phyloP scores from a whole-genome alignment of 495 filamentous ascomycete species.

The Astrocystis sublimbata region DNA sequence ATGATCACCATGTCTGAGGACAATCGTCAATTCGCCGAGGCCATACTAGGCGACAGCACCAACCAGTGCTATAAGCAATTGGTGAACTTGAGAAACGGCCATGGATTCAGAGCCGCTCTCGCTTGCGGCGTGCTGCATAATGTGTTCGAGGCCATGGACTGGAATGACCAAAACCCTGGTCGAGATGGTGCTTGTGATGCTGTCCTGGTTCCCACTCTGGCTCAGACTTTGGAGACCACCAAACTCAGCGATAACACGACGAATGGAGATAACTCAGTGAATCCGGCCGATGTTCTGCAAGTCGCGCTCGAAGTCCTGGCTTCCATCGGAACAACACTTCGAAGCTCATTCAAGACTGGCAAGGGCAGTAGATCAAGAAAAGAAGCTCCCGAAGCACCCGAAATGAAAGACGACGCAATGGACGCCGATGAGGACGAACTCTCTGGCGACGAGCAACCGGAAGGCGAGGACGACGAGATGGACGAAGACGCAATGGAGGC shows the following conservation, averaged over 20 bases:
- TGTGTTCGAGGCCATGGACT: constrained; percentile 46
- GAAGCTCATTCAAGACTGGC: constrained; percentile 46
- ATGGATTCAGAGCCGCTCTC: constrained; percentile 41
- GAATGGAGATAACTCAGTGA: constrained; percentile 31
- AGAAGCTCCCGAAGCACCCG: constrained; percentile 31
- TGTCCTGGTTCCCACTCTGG: constrained; percentile 46
- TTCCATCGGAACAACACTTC: constrained; percentile 58
- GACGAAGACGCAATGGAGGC: constrained; percentile 50
- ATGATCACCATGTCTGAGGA: constrained; percentile 59
- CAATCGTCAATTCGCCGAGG: constrained; percentile 46
- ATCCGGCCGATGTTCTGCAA: constrained; percentile 42
- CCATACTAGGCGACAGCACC: constrained; percentile 40
- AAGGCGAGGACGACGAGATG: constrained; percentile 39
- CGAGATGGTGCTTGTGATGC: constrained; percentile 50
- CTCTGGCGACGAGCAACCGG: constrained; percentile 32
- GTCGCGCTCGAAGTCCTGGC: constrained; percentile 57
- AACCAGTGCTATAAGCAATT: constrained; percentile 42
- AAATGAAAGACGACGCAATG: constrained; percentile 37
- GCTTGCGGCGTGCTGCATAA: constrained; percentile 57
- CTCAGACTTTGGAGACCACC: constrained; percentile 37
- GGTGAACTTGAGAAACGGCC: constrained; percentile 34
- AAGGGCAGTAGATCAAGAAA: constrained; percentile 37
- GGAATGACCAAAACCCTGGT: constrained; percentile 50
- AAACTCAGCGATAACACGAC: constrained; percentile 22
- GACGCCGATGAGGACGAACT: constrained; percentile 34